Evolutionary conservation across 306 rosid species (phyloP), one percentile per base, ranked within the genome.

Genomic region (Lathyrus oleraceus): DNA sequence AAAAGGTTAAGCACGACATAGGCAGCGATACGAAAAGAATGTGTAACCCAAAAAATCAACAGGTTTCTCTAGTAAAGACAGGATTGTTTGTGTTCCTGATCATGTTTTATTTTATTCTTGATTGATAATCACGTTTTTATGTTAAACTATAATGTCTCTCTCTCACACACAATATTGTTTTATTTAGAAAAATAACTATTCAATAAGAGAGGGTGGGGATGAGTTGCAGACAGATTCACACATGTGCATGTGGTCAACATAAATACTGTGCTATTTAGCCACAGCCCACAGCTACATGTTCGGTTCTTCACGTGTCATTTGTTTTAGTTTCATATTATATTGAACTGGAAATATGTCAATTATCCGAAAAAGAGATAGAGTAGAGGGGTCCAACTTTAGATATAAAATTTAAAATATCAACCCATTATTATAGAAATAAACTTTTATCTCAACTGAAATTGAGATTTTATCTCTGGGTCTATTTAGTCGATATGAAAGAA

Each of bases 241-340:
- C 25, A 15, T 2, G 20, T 1, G 16, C 72, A 76, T 42, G 78
- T 71, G 81, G 69, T 71, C 63, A 57, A 39, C 58, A 67, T 76
- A 76, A 81, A 71, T 65, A 51, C 40, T 38, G 56, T 66, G 78
- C 32, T 61, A 60, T 65, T 76, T 7, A 27, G 67, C 59, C 81
- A 39, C 74, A 75, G 28, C 4, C 28, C 28, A 25, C 28, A 25
- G 8, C 84, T 75, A 80, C 70, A 58, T 35, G 61, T 25, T 25
- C 28, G 28, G 4, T 25, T 25, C 30, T 53, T 36, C 8, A 54
- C 3, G 5, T 28, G 13, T 73, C 65, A 47, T 52, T 58, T 19
- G 12, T 39, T 23, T 23, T 23, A 23, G 27, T 23, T 23, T 23
- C 27, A 3, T 25, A 25, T 25, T 25, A 25, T 25, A 25, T 0